Conservation (phyloP, 257 asterid species). For the Orobanche coerulescens region DNA sequence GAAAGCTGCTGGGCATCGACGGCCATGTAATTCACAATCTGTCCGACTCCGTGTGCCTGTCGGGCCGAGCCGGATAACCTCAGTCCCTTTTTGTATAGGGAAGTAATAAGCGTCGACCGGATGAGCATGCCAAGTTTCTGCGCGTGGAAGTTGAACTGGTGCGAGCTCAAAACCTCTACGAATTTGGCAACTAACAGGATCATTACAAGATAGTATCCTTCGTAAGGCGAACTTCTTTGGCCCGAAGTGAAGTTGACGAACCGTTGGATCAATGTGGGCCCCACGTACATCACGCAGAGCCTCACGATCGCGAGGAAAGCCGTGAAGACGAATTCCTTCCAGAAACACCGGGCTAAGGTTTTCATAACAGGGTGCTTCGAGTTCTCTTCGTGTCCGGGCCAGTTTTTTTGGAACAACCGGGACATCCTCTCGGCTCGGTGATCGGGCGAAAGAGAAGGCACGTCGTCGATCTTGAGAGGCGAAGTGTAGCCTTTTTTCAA, state of each 20-base stretch:
- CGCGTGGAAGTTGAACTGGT: constrained; percentile 78
- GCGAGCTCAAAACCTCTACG: constrained; percentile 68
- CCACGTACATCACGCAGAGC: constrained; percentile 71
- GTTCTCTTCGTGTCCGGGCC: constrained; percentile 77
- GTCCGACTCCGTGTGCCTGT: constrained; percentile 89
- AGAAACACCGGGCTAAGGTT: constrained; percentile 66
- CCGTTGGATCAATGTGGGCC: constrained; percentile 67
- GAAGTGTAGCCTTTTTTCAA: constrained; percentile 54
- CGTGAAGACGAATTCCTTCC: constrained; percentile 60
- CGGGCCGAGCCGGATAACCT: constrained; percentile 77
- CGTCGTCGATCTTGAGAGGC: constrained; percentile 62
- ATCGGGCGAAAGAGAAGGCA: constrained; percentile 68
- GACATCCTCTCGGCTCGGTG: constrained; percentile 74
- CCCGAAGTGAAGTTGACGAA: constrained; percentile 75
- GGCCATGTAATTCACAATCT: constrained; percentile 90
- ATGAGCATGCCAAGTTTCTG: constrained; percentile 86
- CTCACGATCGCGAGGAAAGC: constrained; percentile 66
- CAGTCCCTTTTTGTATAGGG: constrained; percentile 72
- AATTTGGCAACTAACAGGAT: constrained; percentile 61
- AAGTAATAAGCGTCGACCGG: constrained; percentile 69
- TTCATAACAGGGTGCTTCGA: constrained; percentile 64
- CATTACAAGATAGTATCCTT: constrained; percentile 71
- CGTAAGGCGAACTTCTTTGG: constrained; percentile 38
- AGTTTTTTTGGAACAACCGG: constrained; percentile 41
- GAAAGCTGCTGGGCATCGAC: constrained; percentile 96